These are phyloP conservation scores for Agaricus sinodeliciosus DNA, from an alignment of 768 basidiomycete genomes.

Conservation along the genomic window DNA sequence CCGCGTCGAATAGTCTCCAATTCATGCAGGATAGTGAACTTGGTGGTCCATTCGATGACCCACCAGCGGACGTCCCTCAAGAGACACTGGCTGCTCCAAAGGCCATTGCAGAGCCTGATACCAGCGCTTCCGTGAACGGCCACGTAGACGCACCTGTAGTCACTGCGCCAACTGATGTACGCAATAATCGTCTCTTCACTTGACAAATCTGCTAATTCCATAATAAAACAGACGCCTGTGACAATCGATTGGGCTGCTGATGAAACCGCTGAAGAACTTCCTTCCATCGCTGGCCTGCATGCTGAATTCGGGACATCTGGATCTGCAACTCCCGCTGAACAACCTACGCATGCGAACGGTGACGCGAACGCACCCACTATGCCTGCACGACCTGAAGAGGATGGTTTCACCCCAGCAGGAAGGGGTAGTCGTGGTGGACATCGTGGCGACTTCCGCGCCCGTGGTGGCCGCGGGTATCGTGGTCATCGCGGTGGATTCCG, in stretches of 20 bases:
- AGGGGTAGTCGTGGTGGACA: slow-evolving; percentile 25
- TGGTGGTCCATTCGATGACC: slow-evolving; percentile 48
- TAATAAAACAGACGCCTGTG: slow-evolving; percentile 10
- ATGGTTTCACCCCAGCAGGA: slow-evolving; percentile 49
- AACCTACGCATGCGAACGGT: slow-evolving; percentile 22
- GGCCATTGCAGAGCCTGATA: slow-evolving; percentile 12
- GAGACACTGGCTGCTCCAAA: slow-evolving; percentile 23
- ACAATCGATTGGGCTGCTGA: slow-evolving; percentile 80
- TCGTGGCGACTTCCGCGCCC: slow-evolving; percentile 13
- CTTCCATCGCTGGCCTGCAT: slow-evolving; percentile 71
- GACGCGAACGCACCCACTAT: slow-evolving; percentile 17
- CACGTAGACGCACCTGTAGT: slow-evolving; percentile 13
- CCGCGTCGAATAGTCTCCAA: slow-evolving; percentile 53
- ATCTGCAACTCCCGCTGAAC: slow-evolving; percentile 54
- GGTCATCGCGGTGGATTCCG: slow-evolving; percentile 26
- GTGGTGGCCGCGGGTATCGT: slow-evolving; percentile 27
- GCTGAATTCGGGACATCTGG: slow-evolving; percentile 73
- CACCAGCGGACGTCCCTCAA: slow-evolving; percentile 48
- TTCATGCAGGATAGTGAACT: slow-evolving; percentile 83
- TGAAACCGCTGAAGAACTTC: slow-evolving; percentile 71
- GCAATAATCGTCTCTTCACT: background rate
- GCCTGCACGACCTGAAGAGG: slow-evolving; percentile 37
- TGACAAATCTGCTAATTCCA: background rate
- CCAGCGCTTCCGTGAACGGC: slow-evolving; percentile 10
- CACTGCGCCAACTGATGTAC: slow-evolving; percentile 15